Percentiles rank a stretch among this genome's conserved stretches.
Evolutionary conservation across 139 green algal species (phyloP).

Genomic region (Tetraselmis striata): DNA sequence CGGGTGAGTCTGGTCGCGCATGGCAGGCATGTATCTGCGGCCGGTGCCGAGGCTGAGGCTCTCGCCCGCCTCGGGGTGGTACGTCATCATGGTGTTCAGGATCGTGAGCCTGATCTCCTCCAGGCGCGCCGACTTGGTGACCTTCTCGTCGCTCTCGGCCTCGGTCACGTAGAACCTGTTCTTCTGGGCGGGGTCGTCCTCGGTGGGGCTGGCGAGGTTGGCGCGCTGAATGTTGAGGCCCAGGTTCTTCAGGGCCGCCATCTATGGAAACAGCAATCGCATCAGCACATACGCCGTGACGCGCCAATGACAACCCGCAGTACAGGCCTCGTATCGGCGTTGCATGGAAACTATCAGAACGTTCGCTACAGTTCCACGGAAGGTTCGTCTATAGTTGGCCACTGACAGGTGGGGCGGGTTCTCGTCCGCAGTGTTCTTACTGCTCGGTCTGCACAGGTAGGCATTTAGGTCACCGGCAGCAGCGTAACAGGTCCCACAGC

Average conservation of each 20-base stretch:
- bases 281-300: too few relatives aligned
- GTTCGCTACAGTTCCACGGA: too few relatives aligned
- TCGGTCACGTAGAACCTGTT: slow-evolving; percentile 88
- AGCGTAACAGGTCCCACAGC: too few relatives aligned
- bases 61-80: slow-evolving; percentile 66
- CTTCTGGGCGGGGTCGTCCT: slow-evolving; percentile 2
- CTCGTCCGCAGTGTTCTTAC: too few relatives aligned
- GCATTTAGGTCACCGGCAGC: too few relatives aligned
- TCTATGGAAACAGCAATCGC: slow-evolving; percentile 37
- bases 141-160: slow-evolving; percentile 72
- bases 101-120: slow-evolving; percentile 91
- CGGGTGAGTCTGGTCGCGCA: slow-evolving; percentile 35
- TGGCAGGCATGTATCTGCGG: not conserved
- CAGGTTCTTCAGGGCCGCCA: slow-evolving; percentile 77
- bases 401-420: too few relatives aligned
- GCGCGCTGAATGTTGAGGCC: slow-evolving; percentile 82
- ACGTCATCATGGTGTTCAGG: slow-evolving; percentile 72
- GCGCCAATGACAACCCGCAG: too few relatives aligned
- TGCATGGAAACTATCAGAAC: too few relatives aligned
- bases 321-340: too few relatives aligned
- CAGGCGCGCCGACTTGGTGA: slow-evolving; percentile 67
- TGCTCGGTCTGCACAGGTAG: too few relatives aligned
- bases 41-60: slow-evolving; percentile 31
- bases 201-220: slow-evolving; percentile 45
- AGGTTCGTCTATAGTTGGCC: too few relatives aligned